Conservation (phyloP, 768 basidiomycete genomes). For the Hygrocybe punicea region DNA sequence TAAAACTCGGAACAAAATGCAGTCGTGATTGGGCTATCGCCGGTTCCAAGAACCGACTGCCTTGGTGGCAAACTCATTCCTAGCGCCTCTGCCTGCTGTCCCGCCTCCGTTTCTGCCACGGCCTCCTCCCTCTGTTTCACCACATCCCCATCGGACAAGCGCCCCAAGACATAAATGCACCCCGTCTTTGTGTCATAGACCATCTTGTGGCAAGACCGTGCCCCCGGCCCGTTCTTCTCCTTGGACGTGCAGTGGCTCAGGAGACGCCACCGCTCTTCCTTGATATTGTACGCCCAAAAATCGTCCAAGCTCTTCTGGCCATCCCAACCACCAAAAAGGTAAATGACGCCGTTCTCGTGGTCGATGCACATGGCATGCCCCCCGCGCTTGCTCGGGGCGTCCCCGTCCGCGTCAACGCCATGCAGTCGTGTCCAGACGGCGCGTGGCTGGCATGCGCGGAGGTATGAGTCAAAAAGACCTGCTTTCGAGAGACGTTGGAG, state of each 20-base stretch:
- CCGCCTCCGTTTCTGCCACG: not conserved
- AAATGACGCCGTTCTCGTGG: constrained; percentile 55
- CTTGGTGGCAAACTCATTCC: not conserved
- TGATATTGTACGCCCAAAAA: constrained; percentile 71
- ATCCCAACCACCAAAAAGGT: constrained; percentile 79
- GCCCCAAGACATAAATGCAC: constrained; percentile 69
- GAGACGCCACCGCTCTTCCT: constrained; percentile 56
- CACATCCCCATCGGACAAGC: constrained; percentile 56
- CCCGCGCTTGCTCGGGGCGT: constrained; percentile 63
- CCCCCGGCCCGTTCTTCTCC: constrained; percentile 63
- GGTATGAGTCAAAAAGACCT: constrained; percentile 60
- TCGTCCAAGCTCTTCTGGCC: constrained; percentile 71
- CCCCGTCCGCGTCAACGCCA: constrained; percentile 62
- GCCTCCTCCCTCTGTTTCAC: constrained; percentile 19
- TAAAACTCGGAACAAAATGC: constrained; percentile 68
- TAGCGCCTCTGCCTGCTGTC: not conserved
- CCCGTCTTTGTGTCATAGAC: constrained; percentile 70
- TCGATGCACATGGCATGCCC: constrained; percentile 85
- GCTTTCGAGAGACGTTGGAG: constrained; percentile 48
- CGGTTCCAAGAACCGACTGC: not conserved
- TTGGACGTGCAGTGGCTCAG: constrained; percentile 53
- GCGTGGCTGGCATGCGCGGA: constrained; percentile 55
- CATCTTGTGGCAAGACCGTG: constrained; percentile 80
- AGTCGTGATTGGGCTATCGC: constrained; percentile 8
- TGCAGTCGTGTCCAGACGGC: constrained; percentile 59